Base-by-base conservation (phyloP, 495 filamentous ascomycete species). In the Xylaria grammica region DNA sequence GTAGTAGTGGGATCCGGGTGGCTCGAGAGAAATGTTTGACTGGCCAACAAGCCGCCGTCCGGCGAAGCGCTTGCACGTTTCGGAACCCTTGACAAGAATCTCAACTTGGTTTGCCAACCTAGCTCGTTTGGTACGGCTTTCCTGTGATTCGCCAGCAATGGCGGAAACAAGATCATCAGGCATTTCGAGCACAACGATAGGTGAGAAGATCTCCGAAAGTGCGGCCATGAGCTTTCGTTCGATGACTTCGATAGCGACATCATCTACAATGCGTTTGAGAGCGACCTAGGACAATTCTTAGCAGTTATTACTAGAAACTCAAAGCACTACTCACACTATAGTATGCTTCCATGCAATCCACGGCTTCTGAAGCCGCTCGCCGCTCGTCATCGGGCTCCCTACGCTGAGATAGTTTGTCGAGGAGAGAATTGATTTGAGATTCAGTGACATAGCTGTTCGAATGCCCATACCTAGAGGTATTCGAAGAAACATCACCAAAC, bases 221-320 rank as follows among this genome's bases (percentile, higher is more conserved):
- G 63, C 57, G 29, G 63, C 62, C n/a, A 89, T 72, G 29, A 89
- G 78, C 67, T 85, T 84, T 20, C 78, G 77, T 54, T 89, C 87
- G 36, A 87, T 81, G 4, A 80, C 87, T 44, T 86, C 75, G 4
- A 79, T 79, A 20, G 81, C 77, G 22, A 89, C 62, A 55, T 90
- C 85, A 40, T 91, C 86, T n/a, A 88, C 73, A 68, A 91, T 89
- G 0, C 78, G 81, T 64, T 84, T 79, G 56, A 88, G 69, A 0
- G 87, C 82, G 67, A 90, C 82, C 88, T 89, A 55, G 63, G 56
- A 30, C 1, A 27, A 49, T 27, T 60, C 11, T 56, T 55, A 67
- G 10, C 15, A 32, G 7, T 9, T 46, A 52, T 67, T 65, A 65
- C 15, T 40, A 60, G n/a, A 17, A 51, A 59, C 62, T 17, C 15